Base-by-base conservation (phyloP, 306 rosid species). In the Hylodesmum podocarpum region DNA sequence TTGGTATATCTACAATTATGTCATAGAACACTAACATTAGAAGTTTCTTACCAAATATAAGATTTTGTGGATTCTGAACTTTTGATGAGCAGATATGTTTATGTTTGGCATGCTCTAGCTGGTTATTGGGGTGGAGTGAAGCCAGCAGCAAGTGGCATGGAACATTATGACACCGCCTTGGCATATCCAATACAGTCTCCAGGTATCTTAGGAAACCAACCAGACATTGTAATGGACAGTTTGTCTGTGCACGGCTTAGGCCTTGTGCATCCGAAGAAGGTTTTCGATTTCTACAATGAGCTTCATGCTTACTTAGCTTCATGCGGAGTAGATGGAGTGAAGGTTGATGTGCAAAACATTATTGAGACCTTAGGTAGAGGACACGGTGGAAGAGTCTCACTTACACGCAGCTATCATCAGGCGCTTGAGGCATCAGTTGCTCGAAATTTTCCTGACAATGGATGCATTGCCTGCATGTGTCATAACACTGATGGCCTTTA, bases 391-490 rank as follows among this genome's bases (percentile, higher is more conserved):
- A 80, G 99, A 77, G 99, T 96, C 43, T 85, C 91, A 2, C 91
- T 96, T n/a, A 96, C 99, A 3, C 92, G 96, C 73, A 92, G 94
- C 87, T 92, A 96, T 77, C 54, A 65, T 81, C 96, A 89, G 61
- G 98, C 96, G 1, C 97, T 96, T 0, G 99, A 96, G 76, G 96
- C 97, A 39, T 96, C 99, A 0, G 65, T 96, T 73, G 84, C 90
- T 66, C 91, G 88, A 6, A 96, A 96, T 83, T 96, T 96, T 59
- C 5, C 94, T 2, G 99, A 96, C 68, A 96, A 96, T 49, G 97
- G 97, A 78, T 96, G 99, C 81, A 96, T 96, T 8, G 87, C 99
- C 0, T 96, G 99, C 75, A 96, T 96, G 99, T 92, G 98, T 85
- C 99, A 96, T 78, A 96, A 96, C 85, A 96, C 97, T 3, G 99